These are phyloP conservation scores for Zymoseptoria brevis DNA, from an alignment of 2,329 filamentous ascomycete species.

Conservation along the genomic window DNA sequence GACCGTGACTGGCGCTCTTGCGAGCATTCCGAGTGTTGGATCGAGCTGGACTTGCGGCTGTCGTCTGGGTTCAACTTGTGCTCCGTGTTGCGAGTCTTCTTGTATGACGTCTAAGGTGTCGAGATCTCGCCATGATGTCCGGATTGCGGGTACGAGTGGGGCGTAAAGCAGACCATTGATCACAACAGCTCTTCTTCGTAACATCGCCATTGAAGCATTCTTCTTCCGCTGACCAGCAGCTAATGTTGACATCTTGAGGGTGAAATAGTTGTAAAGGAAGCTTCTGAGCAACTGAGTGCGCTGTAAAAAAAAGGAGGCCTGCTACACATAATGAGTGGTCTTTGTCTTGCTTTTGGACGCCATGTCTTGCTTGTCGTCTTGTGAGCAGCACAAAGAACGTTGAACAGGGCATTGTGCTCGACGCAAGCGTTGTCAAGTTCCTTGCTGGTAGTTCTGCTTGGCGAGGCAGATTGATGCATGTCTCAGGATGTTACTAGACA, in stretches of 20 bases:
- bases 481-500: neutral
- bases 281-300: neutral
- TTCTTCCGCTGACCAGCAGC: neutral
- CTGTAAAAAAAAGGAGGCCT: neutral
- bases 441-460: neutral
- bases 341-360: neutral
- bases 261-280: neutral
- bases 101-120: neutral
- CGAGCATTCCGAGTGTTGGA: neutral
- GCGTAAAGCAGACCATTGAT: neutral
- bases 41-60: neutral
- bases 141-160: neutral
- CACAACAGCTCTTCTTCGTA: neutral
- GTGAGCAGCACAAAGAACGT: neutral
- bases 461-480: neutral
- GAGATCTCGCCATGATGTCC: neutral
- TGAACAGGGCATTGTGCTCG: neutral
- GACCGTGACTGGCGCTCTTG: neutral
- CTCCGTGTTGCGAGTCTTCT: neutral
- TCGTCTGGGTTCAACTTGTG: neutral
- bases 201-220: neutral
- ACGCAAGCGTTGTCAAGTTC: neutral
- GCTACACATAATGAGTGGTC: neutral
- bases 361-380: neutral
- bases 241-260: neutral